These are phyloP conservation scores for Dryas integrifolia DNA, from an alignment of 331 rosid genomes.

Conservation along the genomic window DNA sequence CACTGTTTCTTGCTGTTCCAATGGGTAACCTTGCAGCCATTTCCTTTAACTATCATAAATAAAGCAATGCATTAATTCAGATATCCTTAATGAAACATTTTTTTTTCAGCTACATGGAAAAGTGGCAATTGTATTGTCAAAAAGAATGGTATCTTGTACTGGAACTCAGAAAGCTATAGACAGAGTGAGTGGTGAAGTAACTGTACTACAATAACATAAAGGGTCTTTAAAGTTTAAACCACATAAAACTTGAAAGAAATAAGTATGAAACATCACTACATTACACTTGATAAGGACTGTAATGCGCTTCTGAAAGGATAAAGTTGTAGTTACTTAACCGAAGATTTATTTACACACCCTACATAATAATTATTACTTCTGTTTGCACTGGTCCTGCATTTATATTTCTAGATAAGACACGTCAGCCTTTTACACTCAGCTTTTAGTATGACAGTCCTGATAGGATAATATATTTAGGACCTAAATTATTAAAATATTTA, in stretches of 20 bases:
- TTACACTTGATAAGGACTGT: neutral
- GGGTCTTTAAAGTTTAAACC: too few relatives aligned
- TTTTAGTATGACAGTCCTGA: neutral
- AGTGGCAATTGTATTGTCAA: neutral
- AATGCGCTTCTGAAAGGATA: neutral
- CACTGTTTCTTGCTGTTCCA: constrained; percentile 26
- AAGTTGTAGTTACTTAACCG: neutral
- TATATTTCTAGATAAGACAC: neutral
- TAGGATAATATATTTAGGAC: neutral
- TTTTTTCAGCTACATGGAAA: neutral
- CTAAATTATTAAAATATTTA: neutral
- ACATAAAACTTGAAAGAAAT: neutral
- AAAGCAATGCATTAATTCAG: neutral
- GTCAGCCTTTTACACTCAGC: neutral
- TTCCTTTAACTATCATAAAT: constrained; percentile 34
- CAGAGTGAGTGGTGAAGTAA: constrained; percentile 4
- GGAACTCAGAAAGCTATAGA: neutral
- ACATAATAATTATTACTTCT: neutral
- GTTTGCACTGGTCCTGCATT: neutral
- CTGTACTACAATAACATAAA: neutral
- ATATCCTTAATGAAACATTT: neutral
- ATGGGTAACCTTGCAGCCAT: constrained; percentile 44
- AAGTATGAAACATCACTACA: neutral
- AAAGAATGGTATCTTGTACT: neutral
- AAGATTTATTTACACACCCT: neutral